Percentiles rank a stretch among this genome's conserved stretches.
These are phyloP conservation scores for Podaxis mareebaensis DNA, from an alignment of 768 basidiomycete species.

Conservation along the genomic window DNA sequence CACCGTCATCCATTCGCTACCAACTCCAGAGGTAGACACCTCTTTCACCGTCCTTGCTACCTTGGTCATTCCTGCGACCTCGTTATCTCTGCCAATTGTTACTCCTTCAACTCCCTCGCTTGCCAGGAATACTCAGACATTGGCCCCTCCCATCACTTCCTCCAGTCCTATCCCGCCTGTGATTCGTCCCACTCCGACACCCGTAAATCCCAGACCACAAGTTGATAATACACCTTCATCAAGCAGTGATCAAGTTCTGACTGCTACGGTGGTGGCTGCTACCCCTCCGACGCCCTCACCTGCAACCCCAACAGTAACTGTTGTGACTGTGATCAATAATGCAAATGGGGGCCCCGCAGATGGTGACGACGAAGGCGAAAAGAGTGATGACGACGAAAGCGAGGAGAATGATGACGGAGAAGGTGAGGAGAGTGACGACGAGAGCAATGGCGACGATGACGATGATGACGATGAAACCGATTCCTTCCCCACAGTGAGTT, in stretches of 20 bases:
- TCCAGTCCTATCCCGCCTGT: neutral
- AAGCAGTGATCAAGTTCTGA: neutral
- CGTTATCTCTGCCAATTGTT: conserved; percentile 5
- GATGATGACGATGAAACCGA: conserved; percentile 18
- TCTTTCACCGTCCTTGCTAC: too few relatives aligned
- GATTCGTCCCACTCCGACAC: neutral
- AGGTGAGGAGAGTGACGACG: neutral
- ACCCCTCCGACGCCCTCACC: neutral
- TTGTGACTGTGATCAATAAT: neutral
- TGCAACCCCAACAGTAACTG: neutral
- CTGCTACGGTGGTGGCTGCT: neutral
- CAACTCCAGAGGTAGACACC: too few relatives aligned
- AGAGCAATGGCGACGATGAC: conserved; percentile 4
- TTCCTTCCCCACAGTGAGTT: neutral
- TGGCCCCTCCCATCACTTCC: neutral
- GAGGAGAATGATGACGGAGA: conserved; percentile 6
- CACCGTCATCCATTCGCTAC: conserved; percentile 1
- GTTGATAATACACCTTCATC: neutral
- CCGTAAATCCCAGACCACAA: neutral
- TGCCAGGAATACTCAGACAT: neutral
- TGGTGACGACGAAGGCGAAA: conserved; percentile 18
- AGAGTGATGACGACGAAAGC: conserved; percentile 18
- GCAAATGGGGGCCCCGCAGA: neutral
- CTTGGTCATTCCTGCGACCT: conserved; percentile 15
- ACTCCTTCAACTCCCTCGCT: neutral